Conservation (phyloP, 768 basidiomycete species). For the Lyophyllum decastes region DNA sequence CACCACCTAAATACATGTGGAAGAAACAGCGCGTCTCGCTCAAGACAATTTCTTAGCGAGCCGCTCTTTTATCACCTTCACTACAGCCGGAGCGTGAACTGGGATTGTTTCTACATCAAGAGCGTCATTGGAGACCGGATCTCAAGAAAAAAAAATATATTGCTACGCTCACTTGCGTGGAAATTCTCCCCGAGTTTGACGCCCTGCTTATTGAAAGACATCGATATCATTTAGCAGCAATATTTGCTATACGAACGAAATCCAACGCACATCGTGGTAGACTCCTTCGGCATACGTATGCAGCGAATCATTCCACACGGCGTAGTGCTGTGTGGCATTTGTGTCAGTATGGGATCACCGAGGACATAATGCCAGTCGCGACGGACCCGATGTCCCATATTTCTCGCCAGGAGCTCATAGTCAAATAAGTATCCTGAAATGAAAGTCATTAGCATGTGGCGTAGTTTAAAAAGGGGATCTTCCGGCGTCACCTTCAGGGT, state of each 20-base stretch:
- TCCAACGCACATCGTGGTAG: conserved; percentile 27
- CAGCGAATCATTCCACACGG: conserved; percentile 66
- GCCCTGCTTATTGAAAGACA: conserved; percentile 14
- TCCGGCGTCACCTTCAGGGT: conserved; percentile 44
- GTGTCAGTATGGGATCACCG: not conserved
- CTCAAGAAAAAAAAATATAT: not conserved
- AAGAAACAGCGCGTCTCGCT: not conserved
- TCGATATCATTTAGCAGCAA: not conserved
- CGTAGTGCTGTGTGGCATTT: conserved; percentile 45
- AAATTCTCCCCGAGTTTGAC: conserved; percentile 18
- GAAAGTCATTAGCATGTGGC: not conserved
- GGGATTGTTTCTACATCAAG: conserved; percentile 45
- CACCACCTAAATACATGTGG: not conserved
- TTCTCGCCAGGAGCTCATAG: conserved; percentile 42
- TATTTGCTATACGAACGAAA: conserved; percentile 1
- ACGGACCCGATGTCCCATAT: conserved; percentile 41
- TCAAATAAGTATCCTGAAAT: conserved; percentile 38
- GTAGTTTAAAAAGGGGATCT: conserved; percentile 14
- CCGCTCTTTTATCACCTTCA: conserved; percentile 58
- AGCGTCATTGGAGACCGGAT: not conserved
- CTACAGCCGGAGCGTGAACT: conserved; percentile 59
- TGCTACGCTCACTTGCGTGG: conserved; percentile 21
- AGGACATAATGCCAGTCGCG: conserved; percentile 1
- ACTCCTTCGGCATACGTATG: conserved; percentile 34
- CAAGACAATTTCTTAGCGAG: conserved; percentile 21